Percentiles rank a stretch among this genome's conserved stretches.
Evolutionary conservation across 75 land plant genomes (phyloP).

Genomic region (Chamaecyparis obtusa): DNA sequence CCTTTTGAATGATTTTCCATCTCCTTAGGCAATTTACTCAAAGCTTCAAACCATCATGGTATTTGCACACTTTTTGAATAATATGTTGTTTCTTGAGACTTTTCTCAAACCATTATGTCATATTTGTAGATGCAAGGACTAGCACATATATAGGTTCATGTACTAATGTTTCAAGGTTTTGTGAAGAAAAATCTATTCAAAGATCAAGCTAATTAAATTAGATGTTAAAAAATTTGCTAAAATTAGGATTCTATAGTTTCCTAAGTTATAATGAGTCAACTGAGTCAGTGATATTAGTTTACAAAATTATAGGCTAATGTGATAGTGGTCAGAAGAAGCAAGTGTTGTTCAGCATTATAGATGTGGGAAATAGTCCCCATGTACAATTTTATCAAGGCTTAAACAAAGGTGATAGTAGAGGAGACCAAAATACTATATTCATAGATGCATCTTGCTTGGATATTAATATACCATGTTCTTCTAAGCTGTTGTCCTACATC

Average conservation of each 20-base stretch:
- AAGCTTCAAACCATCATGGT: slow-evolving; percentile 1
- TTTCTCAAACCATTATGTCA: background rate
- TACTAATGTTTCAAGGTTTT: too few species aligned
- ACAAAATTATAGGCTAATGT: background rate
- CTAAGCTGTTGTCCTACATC: background rate
- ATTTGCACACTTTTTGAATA: background rate
- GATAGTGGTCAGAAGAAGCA: background rate
- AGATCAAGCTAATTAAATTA: background rate
- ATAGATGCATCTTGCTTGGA: background rate
- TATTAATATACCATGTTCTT: background rate
- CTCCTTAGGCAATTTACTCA: background rate
- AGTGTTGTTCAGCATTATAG: background rate
- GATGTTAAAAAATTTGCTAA: background rate
- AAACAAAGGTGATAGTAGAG: background rate
- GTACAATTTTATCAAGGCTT: background rate
- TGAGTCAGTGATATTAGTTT: background rate
- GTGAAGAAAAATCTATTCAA: background rate
- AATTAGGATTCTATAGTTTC: background rate
- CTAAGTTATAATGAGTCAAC: background rate
- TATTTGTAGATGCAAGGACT: background rate
- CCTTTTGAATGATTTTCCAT: background rate
- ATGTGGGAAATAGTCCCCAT: background rate
- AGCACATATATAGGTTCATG: too few species aligned
- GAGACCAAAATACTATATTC: background rate
- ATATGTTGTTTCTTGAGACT: background rate